A percentile compares a stretch with the other conserved stretches of the same genome.
These are phyloP conservation scores for Pyrus bretschneideri DNA, from an alignment of 306 rosid species.

Conservation along the genomic window DNA sequence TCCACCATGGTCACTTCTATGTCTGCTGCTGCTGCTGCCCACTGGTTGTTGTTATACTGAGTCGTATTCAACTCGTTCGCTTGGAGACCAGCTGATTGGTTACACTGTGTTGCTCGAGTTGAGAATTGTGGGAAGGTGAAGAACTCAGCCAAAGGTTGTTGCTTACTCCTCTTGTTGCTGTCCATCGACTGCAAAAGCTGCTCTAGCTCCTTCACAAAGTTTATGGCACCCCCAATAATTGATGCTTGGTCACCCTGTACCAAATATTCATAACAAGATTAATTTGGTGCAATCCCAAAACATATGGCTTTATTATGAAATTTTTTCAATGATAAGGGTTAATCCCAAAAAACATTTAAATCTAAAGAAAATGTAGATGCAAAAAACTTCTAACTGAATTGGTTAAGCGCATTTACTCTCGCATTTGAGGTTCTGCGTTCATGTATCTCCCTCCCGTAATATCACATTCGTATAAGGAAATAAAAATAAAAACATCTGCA, in stretches of 20 bases:
- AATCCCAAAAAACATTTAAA: not conserved
- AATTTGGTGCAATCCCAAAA: not conserved
- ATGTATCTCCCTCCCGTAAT: no score
- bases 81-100: conserved; percentile 1
- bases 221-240: conserved; percentile 86
- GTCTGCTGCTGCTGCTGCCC: conserved; percentile 54
- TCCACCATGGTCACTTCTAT: conserved; percentile 90
- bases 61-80: conserved; percentile 30
- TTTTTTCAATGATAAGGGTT: not conserved
- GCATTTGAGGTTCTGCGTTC: not conserved
- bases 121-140: conserved; percentile 82
- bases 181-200: conserved; percentile 62
- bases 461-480: not conserved
- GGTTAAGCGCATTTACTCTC: not conserved
- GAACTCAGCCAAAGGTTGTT: conserved; percentile 56
- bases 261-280: not conserved
- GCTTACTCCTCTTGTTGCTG: conserved; percentile 23
- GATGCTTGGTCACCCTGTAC: conserved; percentile 94
- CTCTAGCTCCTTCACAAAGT: conserved; percentile 86
- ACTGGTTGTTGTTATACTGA: conserved; percentile 20
- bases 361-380: not conserved
- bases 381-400: not conserved
- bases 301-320: not conserved
- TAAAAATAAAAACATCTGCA: not conserved
- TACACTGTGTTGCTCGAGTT: conserved; percentile 26